Base-by-base conservation (phyloP, 371 early-diverging fungal species). In the Haplosporangium sp. region DNA sequence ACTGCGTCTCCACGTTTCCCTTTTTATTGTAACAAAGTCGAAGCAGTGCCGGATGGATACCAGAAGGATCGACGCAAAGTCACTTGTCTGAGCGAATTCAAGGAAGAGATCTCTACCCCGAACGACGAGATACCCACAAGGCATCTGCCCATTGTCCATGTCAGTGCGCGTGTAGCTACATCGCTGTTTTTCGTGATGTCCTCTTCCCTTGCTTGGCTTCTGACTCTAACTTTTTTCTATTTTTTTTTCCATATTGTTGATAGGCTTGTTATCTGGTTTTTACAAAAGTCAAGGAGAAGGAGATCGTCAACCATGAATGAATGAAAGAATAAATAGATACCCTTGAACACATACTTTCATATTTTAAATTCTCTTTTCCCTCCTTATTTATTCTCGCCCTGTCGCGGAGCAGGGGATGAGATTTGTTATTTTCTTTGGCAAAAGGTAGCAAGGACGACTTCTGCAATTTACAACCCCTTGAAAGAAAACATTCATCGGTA, bases 21-120 rank as follows among this genome's bases (percentile, higher is more conserved):
- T 18, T 20, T 45, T 38, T 48, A 21, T 58, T 40, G 21, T 13
- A 14, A 10, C 42, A 51, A 91, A 86, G 91, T 95, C 0, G 89
- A 93, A 2, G 90, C 90, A 14, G 94, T 96, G 0, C 94, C 95
- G 16, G 90, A 93, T 53, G 95, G 96, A 10, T 91, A 92, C 64
- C 87, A 91, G 3, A 89, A 90, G 55, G 88, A 92, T 59, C 86
- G 92, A 16, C 80, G 83, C 37, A 84, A 82, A 58, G 68, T 80
- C 52, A 64, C 70, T 4, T 56, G 48, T 67, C 47, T 64, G 59
- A 67, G 59, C n/a, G 81, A 82, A 23, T 74, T 67, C 41, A 47
- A 59, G 29, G 76, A 76, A 48, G 83, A 84, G 61, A 41, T 55
- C 16, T 67, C 65, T 45, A 60, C 69, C 2, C 59, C 72, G 16